These are phyloP conservation scores for Nymphaea thermarum DNA, from an alignment of 164 flowering plant species.

Conservation along the genomic window DNA sequence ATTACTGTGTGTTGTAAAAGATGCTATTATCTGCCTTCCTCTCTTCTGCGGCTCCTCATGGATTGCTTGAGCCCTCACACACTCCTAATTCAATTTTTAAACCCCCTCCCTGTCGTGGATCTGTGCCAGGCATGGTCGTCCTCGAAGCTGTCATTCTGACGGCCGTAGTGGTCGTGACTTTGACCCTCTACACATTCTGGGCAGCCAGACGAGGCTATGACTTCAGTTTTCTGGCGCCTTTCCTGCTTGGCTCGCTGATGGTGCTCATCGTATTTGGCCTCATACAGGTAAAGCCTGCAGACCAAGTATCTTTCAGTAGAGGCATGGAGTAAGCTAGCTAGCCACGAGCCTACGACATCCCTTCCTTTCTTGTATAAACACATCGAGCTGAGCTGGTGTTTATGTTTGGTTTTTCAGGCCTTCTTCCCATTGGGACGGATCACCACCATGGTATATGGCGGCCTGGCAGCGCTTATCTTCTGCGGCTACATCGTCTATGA, in stretches of 20 bases:
- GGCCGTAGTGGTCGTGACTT: constrained; percentile 7
- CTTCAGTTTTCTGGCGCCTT: constrained; percentile 12
- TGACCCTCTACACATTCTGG: constrained; percentile 14
- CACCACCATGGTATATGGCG: constrained; percentile 62
- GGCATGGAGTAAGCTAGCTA: too few species aligned
- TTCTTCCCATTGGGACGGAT: constrained; percentile 68
- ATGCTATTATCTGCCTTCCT: not conserved
- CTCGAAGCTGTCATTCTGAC: constrained; percentile 11
- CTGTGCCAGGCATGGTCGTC: constrained; percentile 10
- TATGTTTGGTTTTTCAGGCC: constrained; percentile 32
- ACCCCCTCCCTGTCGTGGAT: not conserved
- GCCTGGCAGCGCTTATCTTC: constrained; percentile 67
- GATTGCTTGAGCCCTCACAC: not conserved
- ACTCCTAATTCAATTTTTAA: not conserved
- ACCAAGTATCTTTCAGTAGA: too few species aligned
- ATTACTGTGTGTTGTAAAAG: too few species aligned
- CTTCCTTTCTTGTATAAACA: too few species aligned
- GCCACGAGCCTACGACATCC: too few species aligned
- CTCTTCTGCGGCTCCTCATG: not conserved
- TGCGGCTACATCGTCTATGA: constrained; percentile 84
- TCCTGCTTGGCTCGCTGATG: constrained; percentile 5
- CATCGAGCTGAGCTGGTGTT: not conserved
- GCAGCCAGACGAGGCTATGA: constrained; percentile 13
- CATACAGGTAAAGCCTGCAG: constrained; percentile 7
- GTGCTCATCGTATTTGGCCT: constrained; percentile 6